Evolutionary conservation across 441 rosid species (phyloP), one percentile per base, ranked within the genome.

Genomic region (Adansonia rubrostipa): DNA sequence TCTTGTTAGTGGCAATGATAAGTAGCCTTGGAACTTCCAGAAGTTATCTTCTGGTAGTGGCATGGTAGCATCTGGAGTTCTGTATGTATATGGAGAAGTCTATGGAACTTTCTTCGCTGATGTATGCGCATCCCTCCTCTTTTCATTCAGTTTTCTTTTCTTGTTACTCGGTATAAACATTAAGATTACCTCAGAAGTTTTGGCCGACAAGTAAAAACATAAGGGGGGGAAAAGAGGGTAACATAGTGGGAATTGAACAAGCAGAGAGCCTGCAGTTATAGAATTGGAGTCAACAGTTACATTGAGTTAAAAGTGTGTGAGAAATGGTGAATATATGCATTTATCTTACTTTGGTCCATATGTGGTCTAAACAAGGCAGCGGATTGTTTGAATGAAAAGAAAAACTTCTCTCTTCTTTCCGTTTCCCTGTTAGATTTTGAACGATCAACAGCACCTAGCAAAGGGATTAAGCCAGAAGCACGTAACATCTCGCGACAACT

Each of bases 401-500:
- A 77, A 77, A 56, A 56, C 9, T 14, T 6, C 22, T 28, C 54
- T 66, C 66, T 66, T 66, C 73, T 6, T 13, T n/a, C 17, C 22
- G 19, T 44, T 77, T 56, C 57, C 68, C 58, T 44, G 79, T 68
- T 74, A 76, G 73, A 76, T 47, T 72, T 54, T 28, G 63, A n/a
- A 28, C 50, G 15, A 51, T 54, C 75, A 33, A 50, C 36, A 45
- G 19, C 72, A 44, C 7, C 20, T 14, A 36, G 69, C 69, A 64
- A 13, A 28, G 1, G 9, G 48, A 45, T 7, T 68, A 47, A 68
- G 19, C 61, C 61, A 19, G 40, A 45, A 42, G 22, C 70, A 65
- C 13, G 1, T 17, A 45, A 67, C 33, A 17, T 3, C 6, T 65
- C 7, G 54, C 72, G n/a, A 6, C 15, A 51, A 53, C 1, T 51